Evolutionary conservation across 257 asterid genomes (phyloP).

Genomic region (Solanum piurae): DNA sequence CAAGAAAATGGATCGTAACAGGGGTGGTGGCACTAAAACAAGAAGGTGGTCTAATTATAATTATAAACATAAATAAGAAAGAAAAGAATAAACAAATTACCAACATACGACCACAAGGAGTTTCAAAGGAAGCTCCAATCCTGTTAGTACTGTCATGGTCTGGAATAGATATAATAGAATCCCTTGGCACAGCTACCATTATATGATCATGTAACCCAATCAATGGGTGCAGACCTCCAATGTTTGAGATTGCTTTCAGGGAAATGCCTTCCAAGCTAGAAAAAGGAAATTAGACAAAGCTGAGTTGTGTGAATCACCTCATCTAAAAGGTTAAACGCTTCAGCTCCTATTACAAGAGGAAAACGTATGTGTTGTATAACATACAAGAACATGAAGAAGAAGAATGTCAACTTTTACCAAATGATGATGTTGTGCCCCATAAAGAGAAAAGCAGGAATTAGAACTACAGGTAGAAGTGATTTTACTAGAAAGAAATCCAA

Average conservation of each 20-base stretch:
- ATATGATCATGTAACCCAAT: constrained; percentile 54
- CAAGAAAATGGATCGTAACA: not conserved
- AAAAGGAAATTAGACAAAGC: not conserved
- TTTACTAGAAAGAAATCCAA: not conserved
- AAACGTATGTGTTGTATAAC: not conserved
- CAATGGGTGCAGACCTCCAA: constrained; percentile 75
- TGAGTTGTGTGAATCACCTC: not conserved
- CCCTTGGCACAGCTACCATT: constrained; percentile 68
- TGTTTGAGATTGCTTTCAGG: constrained; percentile 39
- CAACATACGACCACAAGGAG: constrained; percentile 76
- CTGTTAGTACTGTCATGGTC: constrained; percentile 50
- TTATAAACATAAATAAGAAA: not conserved
- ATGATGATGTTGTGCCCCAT: not conserved
- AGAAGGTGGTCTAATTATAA: not conserved
- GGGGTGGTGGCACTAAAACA: not conserved
- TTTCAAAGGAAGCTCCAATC: constrained; percentile 83
- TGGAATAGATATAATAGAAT: constrained; percentile 62
- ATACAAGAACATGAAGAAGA: not conserved
- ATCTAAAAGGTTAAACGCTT: not conserved
- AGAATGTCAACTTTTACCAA: not conserved
- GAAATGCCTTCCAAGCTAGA: constrained; percentile 71
- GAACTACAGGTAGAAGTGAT: not conserved
- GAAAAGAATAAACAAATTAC: constrained; percentile 19
- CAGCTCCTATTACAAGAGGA: not conserved
- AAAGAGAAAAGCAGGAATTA: not conserved